Conservation (phyloP, 257 asterid genomes). For the Nicotiana paniculata region DNA sequence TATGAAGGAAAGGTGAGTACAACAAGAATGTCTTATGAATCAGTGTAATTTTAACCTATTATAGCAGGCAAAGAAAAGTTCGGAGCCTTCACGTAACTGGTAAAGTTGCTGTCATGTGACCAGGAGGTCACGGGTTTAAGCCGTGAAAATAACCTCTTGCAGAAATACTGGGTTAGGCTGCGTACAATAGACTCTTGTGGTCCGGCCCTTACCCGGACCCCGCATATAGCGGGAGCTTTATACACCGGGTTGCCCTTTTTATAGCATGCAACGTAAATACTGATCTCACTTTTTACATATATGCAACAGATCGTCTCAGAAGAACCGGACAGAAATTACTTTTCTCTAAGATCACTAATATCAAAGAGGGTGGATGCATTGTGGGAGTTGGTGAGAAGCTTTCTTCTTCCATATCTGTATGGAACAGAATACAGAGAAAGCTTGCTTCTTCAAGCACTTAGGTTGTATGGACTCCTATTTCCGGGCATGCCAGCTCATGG, state of each 20-base stretch:
- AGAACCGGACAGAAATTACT: slow-evolving; percentile 36
- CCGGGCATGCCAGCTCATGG: slow-evolving; percentile 51
- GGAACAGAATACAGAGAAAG: slow-evolving; percentile 54
- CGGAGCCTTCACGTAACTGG: too few relatives aligned
- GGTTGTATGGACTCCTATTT: slow-evolving; percentile 30
- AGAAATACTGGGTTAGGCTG: too few relatives aligned
- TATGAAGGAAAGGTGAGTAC: slow-evolving; percentile 43
- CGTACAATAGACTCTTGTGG: too few relatives aligned
- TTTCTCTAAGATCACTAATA: slow-evolving; percentile 12
- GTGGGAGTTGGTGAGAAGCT: slow-evolving; percentile 60
- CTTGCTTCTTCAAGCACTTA: slow-evolving; percentile 16
- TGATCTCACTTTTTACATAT: neutral
- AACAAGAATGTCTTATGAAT: neutral
- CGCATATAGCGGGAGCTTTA: too few relatives aligned
- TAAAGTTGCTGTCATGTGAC: too few relatives aligned
- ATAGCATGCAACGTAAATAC: too few relatives aligned
- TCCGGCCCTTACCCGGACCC: too few relatives aligned
- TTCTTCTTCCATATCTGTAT: slow-evolving; percentile 33
- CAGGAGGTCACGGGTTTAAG: too few relatives aligned
- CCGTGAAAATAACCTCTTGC: too few relatives aligned
- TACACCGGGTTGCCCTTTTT: too few relatives aligned
- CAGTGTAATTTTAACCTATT: neutral
- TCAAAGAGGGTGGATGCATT: slow-evolving; percentile 31
- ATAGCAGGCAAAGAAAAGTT: too few relatives aligned
- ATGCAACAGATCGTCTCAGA: slow-evolving; percentile 32